Base-by-base conservation (phyloP, 345 rosid genomes). In the Euphorbia peplus region DNA sequence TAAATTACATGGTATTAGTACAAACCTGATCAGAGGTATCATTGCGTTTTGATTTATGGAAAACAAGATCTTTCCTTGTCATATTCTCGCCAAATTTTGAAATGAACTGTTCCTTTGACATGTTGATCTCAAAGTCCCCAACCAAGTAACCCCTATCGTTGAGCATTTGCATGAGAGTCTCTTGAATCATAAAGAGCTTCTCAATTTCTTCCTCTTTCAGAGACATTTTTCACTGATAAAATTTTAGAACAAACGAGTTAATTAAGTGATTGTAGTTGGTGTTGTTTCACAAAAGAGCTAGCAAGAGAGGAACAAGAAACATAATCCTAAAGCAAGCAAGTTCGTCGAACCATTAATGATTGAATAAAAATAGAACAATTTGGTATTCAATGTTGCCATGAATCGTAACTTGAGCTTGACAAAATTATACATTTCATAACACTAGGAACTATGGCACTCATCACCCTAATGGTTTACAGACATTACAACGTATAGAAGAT, bases 41-140 rank as follows among this genome's bases (percentile, higher is more conserved):
- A 9, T 73, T 83, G 29, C 87, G 78, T 80, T 84, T 86, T 2
- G 78, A 64, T 64, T 85, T 90, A 68, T 79, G 84, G 73, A 89
- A 81, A 46, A 84, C 82, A n/a, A 86, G 95, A 79, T 91, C 93
- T 70, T 95, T 98, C 66, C 98, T 83, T 71, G 90, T 95, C 92
- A 90, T 87, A 81, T 79, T 84, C 28, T 91, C 92, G 0, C 90
- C 92, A n/a, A 78, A 76, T 68, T 86, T 91, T 6, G 81, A 73
- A 14, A 83, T 44, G 60, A 93, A 89, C 67, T 91, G 86, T 0
- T 72, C 68, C 68, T 72, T 68, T 39, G 80, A 56, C 86, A 83
- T 80, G 62, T 79, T 79, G 26, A 91, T 73, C 64, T 95, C 96
- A 15, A 66, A 82, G 70, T 90, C 90, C 11, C 81, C 80, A 3